Percentiles rank a stretch among this genome's conserved stretches.
Evolutionary conservation across 345 rosid species (phyloP).

Genomic region (Aegle marmelos): DNA sequence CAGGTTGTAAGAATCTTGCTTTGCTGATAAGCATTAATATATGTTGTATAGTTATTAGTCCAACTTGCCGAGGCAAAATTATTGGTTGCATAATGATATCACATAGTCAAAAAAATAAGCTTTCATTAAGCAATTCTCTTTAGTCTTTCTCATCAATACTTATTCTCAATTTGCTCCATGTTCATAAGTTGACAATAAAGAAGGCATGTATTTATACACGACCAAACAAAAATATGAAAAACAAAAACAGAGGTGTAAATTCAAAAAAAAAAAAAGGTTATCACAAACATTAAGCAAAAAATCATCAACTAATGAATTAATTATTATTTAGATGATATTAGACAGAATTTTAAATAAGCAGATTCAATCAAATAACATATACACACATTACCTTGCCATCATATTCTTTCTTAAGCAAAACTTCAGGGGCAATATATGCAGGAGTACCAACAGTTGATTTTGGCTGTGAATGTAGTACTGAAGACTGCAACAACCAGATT

Average conservation of each 20-base stretch:
- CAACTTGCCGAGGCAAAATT: not conserved
- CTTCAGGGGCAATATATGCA: conserved; percentile 99
- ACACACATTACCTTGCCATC: conserved; percentile 82
- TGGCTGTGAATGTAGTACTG: conserved; percentile 94
- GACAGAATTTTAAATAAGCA: not conserved
- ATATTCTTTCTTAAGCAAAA: conserved; percentile 90
- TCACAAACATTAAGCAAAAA: not conserved
- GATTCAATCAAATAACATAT: conserved; percentile 2
- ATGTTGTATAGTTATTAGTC: not conserved
- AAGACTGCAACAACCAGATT: conserved; percentile 54
- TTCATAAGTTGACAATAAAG: not conserved
- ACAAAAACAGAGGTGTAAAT: not conserved
- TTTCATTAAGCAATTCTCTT: not conserved
- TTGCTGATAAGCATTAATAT: not conserved
- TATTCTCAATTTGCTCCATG: not conserved
- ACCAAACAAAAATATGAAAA: not conserved
- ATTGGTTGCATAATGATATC: not conserved
- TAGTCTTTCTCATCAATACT: not conserved
- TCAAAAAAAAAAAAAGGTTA: not conserved
- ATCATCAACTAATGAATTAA: not conserved
- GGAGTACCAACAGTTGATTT: conserved; percentile 99
- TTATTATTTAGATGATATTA: not conserved
- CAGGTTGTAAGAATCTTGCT: not conserved
- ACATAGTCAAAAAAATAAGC: not conserved
- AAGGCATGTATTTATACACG: not conserved